Evolutionary conservation across 352 stramenopile genomes (phyloP).

Genomic region (Halophytophthora polymorphica): DNA sequence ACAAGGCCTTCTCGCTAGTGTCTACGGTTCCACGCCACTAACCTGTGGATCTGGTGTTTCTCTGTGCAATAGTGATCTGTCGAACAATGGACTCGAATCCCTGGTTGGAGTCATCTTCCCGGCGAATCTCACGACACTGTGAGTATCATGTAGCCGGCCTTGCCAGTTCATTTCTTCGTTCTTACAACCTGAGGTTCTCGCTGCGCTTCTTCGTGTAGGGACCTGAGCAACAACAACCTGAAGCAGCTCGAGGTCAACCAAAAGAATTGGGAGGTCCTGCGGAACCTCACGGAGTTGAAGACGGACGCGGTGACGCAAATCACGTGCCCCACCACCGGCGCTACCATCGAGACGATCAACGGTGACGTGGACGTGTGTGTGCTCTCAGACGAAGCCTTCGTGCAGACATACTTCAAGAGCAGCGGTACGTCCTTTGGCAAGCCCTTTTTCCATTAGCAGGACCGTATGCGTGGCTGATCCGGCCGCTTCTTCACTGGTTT

Average conservation of each 20-base stretch:
- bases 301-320: constrained; percentile 25
- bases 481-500: neutral
- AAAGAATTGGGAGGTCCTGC: constrained; percentile 21
- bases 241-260: constrained; percentile 24
- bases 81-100: constrained; percentile 25
- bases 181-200: neutral
- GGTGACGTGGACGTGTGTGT: constrained; percentile 27
- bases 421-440: too few species aligned
- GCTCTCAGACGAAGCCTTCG: constrained; percentile 20
- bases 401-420: neutral
- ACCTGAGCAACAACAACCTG: constrained; percentile 36
- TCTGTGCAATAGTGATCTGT: constrained; percentile 21
- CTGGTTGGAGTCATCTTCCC: constrained; percentile 30
- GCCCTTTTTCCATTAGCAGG: too few species aligned
- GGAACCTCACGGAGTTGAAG: constrained; percentile 17
- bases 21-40: neutral
- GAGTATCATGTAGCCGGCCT: neutral
- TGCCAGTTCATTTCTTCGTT: neutral
- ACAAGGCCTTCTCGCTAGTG: neutral
- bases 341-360: constrained; percentile 18
- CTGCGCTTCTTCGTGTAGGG: constrained; percentile 10
- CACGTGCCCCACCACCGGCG: constrained; percentile 21
- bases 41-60: neutral
- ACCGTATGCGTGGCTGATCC: too few species aligned
- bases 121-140: constrained; percentile 23